Evolutionary conservation across 768 basidiomycete genomes (phyloP).

Genomic region (Amylocystis lapponica): DNA sequence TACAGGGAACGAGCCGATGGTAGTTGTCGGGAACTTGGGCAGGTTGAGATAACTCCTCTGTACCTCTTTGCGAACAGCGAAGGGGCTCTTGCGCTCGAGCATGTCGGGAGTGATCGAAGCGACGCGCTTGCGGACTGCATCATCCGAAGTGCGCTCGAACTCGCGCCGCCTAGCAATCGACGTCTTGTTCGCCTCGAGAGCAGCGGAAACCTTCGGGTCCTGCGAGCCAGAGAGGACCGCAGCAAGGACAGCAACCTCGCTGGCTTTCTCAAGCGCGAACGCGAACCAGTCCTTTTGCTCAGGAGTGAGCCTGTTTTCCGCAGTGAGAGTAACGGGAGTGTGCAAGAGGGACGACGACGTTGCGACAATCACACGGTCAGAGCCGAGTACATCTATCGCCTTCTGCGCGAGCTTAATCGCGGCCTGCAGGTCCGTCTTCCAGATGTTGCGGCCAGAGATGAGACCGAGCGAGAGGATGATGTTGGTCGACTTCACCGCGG

Average conservation of each 20-base stretch:
- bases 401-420: constrained; percentile 80
- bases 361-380: constrained; percentile 85
- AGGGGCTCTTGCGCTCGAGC: constrained; percentile 85
- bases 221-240: constrained; percentile 82
- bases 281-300: constrained; percentile 98
- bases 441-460: constrained; percentile 98
- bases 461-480: constrained; percentile 88
- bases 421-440: constrained; percentile 92
- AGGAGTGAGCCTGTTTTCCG: constrained; percentile 83
- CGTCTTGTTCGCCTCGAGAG: constrained; percentile 81
- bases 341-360: constrained; percentile 98
- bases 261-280: constrained; percentile 94
- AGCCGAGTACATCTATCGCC: constrained; percentile 77
- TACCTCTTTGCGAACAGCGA: constrained; percentile 79
- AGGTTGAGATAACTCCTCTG: constrained; percentile 87
- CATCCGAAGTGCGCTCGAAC: constrained; percentile 92
- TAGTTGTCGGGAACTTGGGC: constrained; percentile 97
- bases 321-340: constrained; percentile 92
- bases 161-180: constrained; percentile 93
- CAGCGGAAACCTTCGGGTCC: constrained; percentile 59
- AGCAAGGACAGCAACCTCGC: constrained; percentile 85
- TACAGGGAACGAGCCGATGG: constrained; percentile 97
- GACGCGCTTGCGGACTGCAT: constrained; percentile 92
- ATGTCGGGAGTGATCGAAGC: constrained; percentile 81
- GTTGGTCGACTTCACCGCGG: constrained; percentile 76